Conservation (phyloP, 495 filamentous ascomycete species). For the Hyphodiscus hymeniophilus region DNA sequence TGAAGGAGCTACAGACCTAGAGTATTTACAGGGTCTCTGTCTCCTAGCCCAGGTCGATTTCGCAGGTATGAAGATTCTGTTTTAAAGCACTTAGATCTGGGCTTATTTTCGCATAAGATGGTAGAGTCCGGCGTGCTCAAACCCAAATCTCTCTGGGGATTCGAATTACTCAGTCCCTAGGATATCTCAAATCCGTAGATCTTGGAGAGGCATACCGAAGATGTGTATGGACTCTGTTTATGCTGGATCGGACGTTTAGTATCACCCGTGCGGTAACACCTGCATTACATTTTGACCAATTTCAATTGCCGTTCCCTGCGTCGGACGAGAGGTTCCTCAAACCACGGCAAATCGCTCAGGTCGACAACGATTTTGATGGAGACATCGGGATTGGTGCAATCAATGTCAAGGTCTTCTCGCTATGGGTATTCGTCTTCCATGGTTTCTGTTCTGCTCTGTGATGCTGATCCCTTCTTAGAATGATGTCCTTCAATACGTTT, state of each 20-base stretch:
- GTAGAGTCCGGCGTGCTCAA: slow-evolving; percentile 6
- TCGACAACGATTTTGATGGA: not conserved
- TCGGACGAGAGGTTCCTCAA: slow-evolving; percentile 1
- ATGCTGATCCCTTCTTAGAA: too few relatives aligned
- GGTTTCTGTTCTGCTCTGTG: too few relatives aligned
- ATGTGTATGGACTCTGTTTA: slow-evolving; percentile 10
- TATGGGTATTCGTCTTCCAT: too few relatives aligned
- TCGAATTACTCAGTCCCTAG: slow-evolving; percentile 3
- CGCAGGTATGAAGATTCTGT: not conserved
- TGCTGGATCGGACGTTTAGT: slow-evolving; percentile 8
- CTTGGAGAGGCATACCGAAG: not conserved
- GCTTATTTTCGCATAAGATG: not conserved
- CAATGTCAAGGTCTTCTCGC: slow-evolving; percentile 3
- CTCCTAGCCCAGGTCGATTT: slow-evolving; percentile 9
- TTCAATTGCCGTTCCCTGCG: slow-evolving; percentile 4
- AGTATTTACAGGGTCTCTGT: slow-evolving; percentile 8
- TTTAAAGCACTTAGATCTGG: not conserved
- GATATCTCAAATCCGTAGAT: not conserved
- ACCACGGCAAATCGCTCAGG: not conserved
- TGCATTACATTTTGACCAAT: slow-evolving; percentile 1
- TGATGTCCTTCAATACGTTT: slow-evolving; percentile 9
- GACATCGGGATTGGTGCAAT: not conserved
- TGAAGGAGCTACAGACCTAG: not conserved
- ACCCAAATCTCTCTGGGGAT: slow-evolving; percentile 7
- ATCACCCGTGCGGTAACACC: slow-evolving; percentile 6